These are phyloP conservation scores for Coniella lustricola DNA, from an alignment of 2,329 filamentous ascomycete species.

Conservation along the genomic window DNA sequence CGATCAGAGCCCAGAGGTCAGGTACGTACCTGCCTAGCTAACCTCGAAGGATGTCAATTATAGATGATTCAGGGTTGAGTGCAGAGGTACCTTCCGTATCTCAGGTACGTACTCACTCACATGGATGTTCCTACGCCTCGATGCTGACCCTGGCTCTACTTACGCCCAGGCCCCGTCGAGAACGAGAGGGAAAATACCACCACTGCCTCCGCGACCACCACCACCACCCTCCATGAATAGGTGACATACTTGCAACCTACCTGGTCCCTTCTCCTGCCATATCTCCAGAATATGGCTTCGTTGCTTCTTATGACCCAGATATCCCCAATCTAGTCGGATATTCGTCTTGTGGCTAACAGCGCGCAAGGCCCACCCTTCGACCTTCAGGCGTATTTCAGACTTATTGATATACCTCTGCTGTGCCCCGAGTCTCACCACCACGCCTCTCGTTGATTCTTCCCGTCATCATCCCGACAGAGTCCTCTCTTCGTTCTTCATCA, in stretches of 20 bases:
- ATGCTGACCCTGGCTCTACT: too few relatives aligned
- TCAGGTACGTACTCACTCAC: too few relatives aligned
- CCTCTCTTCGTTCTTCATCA: neutral
- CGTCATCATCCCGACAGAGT: conserved; percentile 1
- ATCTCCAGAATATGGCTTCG: conserved; percentile 9
- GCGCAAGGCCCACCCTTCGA: conserved; percentile 2
- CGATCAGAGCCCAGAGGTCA: too few relatives aligned
- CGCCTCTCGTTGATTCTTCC: conserved; percentile 8
- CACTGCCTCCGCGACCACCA: neutral
- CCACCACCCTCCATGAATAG: conserved; percentile 13
- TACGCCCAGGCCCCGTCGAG: too few relatives aligned
- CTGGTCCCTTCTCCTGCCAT: neutral
- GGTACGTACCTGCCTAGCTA: too few relatives aligned
- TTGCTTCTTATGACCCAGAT: conserved; percentile 7
- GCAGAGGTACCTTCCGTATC: too few relatives aligned
- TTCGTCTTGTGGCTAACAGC: conserved; percentile 6
- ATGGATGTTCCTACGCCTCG: too few relatives aligned
- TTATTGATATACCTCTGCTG: conserved; percentile 12
- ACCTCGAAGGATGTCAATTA: too few relatives aligned
- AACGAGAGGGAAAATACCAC: too few relatives aligned
- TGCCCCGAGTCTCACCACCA: conserved; percentile 14
- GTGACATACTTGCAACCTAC: too few relatives aligned
- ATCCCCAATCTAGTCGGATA: conserved; percentile 7
- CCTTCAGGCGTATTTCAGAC: conserved; percentile 3
- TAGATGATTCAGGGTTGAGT: too few relatives aligned